A percentile compares a stretch with the other conserved stretches of the same genome.
Evolutionary conservation across 108 stramenopile species (phyloP).

Genomic region (Cyclotella kingstonii): DNA sequence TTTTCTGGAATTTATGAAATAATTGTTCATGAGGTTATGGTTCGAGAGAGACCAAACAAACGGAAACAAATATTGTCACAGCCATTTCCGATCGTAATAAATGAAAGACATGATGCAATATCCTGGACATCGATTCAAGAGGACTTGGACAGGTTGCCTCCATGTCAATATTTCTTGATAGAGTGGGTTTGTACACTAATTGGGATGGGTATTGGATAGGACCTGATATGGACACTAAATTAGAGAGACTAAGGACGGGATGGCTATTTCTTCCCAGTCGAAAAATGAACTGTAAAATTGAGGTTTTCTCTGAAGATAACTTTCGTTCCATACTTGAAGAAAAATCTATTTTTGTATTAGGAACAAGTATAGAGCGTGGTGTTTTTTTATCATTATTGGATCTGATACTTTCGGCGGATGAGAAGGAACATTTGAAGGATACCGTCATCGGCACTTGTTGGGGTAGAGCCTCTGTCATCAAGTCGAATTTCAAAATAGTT

Average conservation of each 20-base stretch:
- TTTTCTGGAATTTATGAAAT: constrained; percentile 15
- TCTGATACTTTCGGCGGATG: constrained; percentile 11
- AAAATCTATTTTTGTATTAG: constrained; percentile 32
- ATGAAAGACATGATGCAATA: background rate
- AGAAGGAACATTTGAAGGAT: constrained; percentile 13
- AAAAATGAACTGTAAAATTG: constrained; percentile 30
- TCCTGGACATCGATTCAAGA: constrained; percentile 5
- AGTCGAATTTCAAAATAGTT: constrained; percentile 24
- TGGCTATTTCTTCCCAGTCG: constrained; percentile 35
- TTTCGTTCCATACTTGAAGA: constrained; percentile 18
- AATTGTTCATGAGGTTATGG: constrained; percentile 21
- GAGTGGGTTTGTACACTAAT: constrained; percentile 16
- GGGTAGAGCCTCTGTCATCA: constrained; percentile 22
- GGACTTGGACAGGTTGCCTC: constrained; percentile 10
- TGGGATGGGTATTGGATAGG: constrained; percentile 40
- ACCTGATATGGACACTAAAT: constrained; percentile 6
- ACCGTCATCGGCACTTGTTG: constrained; percentile 25
- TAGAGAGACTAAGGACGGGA: constrained; percentile 18
- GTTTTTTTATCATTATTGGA: constrained; percentile 34
- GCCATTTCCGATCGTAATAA: background rate
- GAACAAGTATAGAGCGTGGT: constrained; percentile 31
- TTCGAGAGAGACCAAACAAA: constrained; percentile 1
- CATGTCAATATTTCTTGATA: constrained; percentile 21
- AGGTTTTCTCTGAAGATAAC: constrained; percentile 14
- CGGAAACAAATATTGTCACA: constrained; percentile 5